Base-by-base conservation (phyloP, 2,329 filamentous ascomycete species). In the Hypoxylon sp. region DNA sequence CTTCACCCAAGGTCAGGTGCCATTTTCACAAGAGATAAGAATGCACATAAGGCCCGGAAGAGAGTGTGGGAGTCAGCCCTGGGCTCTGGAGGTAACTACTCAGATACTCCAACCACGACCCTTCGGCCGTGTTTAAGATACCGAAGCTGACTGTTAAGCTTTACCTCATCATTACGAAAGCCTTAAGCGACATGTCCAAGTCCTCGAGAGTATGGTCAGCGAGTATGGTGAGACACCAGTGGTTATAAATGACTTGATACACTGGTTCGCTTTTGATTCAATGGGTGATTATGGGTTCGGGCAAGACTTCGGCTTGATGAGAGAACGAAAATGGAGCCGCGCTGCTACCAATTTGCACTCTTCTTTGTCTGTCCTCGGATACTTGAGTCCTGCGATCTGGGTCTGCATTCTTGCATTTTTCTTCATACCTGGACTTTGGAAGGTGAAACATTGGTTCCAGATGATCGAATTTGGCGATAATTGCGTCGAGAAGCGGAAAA, bases 241-340 rank as follows among this genome's bases (percentile, higher is more conserved):
- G 3, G 19, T 13, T 25, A 9, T 50, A 12, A 37, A 43, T 15
- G 31, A 50, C 4, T 11, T 50, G 11, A 29, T 50, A 38, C 13
- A 29, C 17, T 50, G 46, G 38, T 50, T 43, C 16, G 23, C 46
- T 17, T 50, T 50, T 31, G 46, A 50, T 31, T 21, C 32, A 17
- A 50, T 44, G 46, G 46, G 37, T 8, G 46, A 50, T 12, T 29
- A 16, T 30, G 40, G 17, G 2, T 51, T 51, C 9, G 32, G 40
- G 4, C 9, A 32, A 32, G 32, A 37, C 20, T 51, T 51, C 15
- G 35, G 29, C 20, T n/a, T 51, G 26, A 26, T 51, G 26, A 38
- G 11, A 23, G 19, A 25, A 7, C 4, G 19, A 20, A 34, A 20
- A 21, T 41, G 44, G 44, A 15, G n/a, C 5, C 30, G 25, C 15